Evolutionary conservation across 208 protist species (phyloP).

Genomic region (Crithidia brevicula): DNA sequence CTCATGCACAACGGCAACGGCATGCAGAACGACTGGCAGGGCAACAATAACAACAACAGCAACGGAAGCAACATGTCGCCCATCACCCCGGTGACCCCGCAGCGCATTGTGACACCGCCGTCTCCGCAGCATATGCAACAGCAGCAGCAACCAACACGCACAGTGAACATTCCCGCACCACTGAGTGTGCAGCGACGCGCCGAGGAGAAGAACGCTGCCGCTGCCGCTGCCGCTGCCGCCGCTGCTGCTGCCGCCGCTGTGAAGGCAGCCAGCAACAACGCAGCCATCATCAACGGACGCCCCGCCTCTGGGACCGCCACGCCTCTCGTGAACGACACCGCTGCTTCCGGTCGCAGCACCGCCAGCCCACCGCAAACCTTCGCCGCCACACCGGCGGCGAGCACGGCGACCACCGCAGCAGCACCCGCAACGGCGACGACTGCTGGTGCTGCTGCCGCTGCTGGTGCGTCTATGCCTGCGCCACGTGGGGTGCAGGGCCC

Average conservation of each 20-base stretch:
- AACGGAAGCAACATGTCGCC: constrained; percentile 21
- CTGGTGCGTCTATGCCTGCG: constrained; percentile 7
- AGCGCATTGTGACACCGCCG: constrained; percentile 12
- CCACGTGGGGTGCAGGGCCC: constrained; percentile 17
- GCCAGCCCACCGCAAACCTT: not conserved
- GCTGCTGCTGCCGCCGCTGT: not conserved
- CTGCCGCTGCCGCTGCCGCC: constrained; percentile 1
- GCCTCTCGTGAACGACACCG: not conserved
- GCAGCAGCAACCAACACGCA: constrained; percentile 29
- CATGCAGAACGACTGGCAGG: not conserved
- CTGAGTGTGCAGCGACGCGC: constrained; percentile 30
- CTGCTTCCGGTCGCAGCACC: not conserved
- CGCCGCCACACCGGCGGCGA: not conserved
- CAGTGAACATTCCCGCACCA: constrained; percentile 36
- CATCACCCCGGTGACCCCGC: constrained; percentile 14
- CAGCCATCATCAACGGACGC: not conserved
- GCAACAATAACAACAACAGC: constrained; percentile 26
- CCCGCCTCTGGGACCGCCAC: not conserved
- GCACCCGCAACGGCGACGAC: not conserved
- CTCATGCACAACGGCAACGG: constrained; percentile 10
- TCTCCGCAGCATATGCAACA: constrained; percentile 31
- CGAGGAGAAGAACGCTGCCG: constrained; percentile 22
- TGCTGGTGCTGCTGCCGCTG: not conserved
- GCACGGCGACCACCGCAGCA: not conserved
- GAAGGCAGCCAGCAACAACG: not conserved